These are phyloP conservation scores for Jatropha multifida DNA, from an alignment of 441 rosid species.

Conservation along the genomic window DNA sequence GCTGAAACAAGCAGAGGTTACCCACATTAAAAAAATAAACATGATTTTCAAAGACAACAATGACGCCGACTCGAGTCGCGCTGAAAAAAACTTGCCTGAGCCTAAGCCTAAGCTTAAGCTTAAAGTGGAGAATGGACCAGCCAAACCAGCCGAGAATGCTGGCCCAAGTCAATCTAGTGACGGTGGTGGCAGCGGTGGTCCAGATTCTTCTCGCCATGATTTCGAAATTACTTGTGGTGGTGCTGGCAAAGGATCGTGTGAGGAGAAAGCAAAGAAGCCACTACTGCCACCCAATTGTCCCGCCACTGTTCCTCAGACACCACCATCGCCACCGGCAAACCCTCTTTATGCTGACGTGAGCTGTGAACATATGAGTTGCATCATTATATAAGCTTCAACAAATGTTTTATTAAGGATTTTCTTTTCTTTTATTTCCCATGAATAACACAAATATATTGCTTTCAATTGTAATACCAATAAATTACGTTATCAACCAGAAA, in stretches of 20 bases:
- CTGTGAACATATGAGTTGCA: not conserved
- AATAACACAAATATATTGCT: no score
- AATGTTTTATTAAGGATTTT: no score
- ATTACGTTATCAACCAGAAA: no score
- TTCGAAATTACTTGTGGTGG: not conserved
- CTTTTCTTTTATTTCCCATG: no score
- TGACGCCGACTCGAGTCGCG: not conserved
- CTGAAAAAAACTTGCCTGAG: not conserved
- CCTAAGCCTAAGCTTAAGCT: not conserved
- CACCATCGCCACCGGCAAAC: not conserved
- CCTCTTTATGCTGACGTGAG: not conserved
- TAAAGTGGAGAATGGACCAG: not conserved
- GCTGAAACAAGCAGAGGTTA: constrained; percentile 9
- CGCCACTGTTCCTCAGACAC: not conserved
- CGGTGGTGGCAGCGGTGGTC: no score
- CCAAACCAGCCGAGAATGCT: not conserved
- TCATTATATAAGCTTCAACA: no score
- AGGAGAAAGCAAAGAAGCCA: not conserved
- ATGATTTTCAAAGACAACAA: not conserved
- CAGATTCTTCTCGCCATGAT: not conserved
- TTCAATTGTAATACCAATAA: no score
- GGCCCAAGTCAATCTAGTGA: no score
- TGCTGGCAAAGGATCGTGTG: not conserved
- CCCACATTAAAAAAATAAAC: constrained; percentile 2
- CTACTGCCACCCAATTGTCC: not conserved